phyloP scores from a whole-genome alignment of 192 early-diverging fungal genomes.

The Jimgerdemannia lactiflua region DNA sequence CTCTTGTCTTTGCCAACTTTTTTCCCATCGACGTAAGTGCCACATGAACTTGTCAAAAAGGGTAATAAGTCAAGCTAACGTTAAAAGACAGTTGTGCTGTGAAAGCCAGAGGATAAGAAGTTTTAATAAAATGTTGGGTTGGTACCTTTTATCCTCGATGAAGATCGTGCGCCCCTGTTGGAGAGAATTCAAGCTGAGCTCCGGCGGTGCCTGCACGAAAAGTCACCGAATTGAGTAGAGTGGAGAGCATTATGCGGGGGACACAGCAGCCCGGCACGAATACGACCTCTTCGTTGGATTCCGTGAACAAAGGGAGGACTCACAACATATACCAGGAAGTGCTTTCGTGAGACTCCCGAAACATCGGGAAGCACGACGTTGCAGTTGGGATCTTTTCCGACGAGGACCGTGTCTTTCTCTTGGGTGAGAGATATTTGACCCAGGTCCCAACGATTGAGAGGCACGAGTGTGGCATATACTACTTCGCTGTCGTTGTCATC shows the following conservation, averaged over 20 bases:
- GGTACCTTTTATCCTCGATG: neutral
- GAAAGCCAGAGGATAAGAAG: neutral
- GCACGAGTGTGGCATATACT: neutral
- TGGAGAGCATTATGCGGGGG: neutral
- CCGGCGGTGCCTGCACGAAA: neutral
- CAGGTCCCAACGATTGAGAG: neutral
- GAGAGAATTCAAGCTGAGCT: neutral
- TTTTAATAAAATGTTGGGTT: neutral
- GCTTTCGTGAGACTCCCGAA: neutral
- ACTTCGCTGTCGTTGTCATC: neutral
- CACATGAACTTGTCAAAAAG: neutral
- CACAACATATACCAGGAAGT: neutral
- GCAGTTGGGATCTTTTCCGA: neutral
- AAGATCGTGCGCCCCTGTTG: neutral
- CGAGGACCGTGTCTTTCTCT: neutral
- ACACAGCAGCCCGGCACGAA: no score
- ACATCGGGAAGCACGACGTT: neutral
- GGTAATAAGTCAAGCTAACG: neutral
- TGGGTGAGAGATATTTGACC: neutral
- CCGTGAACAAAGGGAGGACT: neutral
- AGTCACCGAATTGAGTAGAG: neutral
- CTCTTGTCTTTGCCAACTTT: neutral
- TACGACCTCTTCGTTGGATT: neutral
- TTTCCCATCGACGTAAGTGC: neutral
- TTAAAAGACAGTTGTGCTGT: neutral